Evolutionary conservation across 1,139 yeast species (phyloP), one percentile per base, ranked within the genome.

Genomic region (Hansenula sp.): DNA sequence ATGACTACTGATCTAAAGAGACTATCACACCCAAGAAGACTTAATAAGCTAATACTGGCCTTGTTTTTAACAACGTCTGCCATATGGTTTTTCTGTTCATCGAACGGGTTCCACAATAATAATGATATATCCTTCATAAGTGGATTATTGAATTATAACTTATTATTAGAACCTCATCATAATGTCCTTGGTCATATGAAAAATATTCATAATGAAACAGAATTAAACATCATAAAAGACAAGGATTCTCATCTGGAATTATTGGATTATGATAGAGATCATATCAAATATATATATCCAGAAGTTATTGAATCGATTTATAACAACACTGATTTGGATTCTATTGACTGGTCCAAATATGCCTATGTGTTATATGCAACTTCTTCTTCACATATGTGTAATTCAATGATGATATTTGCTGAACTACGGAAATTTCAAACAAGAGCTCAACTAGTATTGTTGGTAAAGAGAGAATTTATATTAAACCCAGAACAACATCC

Each of bases 361-460:
- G 79, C 79, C 0, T 76, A 76, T 52, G 74, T 74, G 7, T 68
- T 70, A 40, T 76, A 76, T 50, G 79, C 76, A 1, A 72, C 80
- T 0, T 63, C 67, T 37, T 46, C 60, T 1, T 58, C 67, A 16
- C 72, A 74, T 45, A 55, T 75, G 41, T 70, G 78, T 45, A 70
- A 72, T 36, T 66, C 74, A 3, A 48, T 76, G 41, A 63, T 74
- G 52, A 65, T 71, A 46, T 68, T 74, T 38, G 58, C 65, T 3
- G 61, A 59, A 34, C 55, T 76, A 45, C 57, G 58, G 28, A 50
- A 59, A 21, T 50, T 50, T 13, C 55, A 55, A n/a, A 65, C 77
- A 0, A 53, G 61, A 41, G 78, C 79, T 0, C 62, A 70, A 35
- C 46, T 73, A 31, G 64, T 73, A 6, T 43, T 75, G 10, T 45